Base-by-base conservation (phyloP, 768 basidiomycete genomes). In the Galerina sulciceps region DNA sequence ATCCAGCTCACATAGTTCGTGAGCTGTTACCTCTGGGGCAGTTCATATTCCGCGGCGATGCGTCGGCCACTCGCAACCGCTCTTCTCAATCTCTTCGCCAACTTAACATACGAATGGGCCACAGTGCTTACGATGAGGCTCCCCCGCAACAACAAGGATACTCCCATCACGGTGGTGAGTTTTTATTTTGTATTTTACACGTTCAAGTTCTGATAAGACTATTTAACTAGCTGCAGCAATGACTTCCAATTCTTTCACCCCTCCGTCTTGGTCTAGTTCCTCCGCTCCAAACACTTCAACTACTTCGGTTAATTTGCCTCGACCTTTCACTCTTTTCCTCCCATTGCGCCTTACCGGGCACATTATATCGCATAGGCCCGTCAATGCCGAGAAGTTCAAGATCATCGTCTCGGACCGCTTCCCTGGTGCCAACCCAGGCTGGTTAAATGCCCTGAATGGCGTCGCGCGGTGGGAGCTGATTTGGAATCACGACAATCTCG, bases 51-150 rank as follows among this genome's bases (percentile, higher is more conserved):
- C n/a, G n/a, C n/a, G n/a, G n/a, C n/a, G n/a, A n/a, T n/a, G n/a
- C n/a, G n/a, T 14, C 2, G 14, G 53, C 59, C 5, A 6, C 49
- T n/a, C 44, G 59, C 2, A 60, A 60, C 41, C 26, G 53, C 26
- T 46, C 48, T 1, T 60, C 46, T 13, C 59, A 60, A 35, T n/a
- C 53, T 6, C 31, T 60, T 14, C 23, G 23, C 5, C 13, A 37
- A 1, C 26, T 34, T 2, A 41, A 44, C 41, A 35, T 60, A 38
- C 26, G 18, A 4, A 18, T 47, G 20, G 59, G 53, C 10, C 59
- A 60, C 43, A 6, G 26, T 9, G 26, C 59, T 3, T n/a, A 18
- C 31, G 10, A 14, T 20, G 6, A 6, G 4, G n/a, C 1, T 38
- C 10, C 59, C 53, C 6, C 47, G 59, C 6, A 46, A 55, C 10